Base-by-base conservation (phyloP, 306 rosid genomes). In the Fragaria nilgerrensis region DNA sequence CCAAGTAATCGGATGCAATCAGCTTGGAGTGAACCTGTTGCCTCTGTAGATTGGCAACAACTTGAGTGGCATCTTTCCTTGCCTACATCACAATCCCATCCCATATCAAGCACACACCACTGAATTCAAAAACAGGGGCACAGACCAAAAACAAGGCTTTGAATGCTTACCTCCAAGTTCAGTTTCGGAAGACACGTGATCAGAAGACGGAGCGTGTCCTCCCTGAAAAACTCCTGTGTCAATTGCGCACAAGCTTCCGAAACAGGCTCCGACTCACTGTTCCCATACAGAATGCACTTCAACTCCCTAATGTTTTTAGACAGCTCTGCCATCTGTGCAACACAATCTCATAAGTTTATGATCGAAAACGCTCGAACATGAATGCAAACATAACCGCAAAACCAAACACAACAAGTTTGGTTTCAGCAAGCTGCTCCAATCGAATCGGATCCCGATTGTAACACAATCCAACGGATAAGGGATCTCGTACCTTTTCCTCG, bases 1-100 rank as follows among this genome's bases (percentile, higher is more conserved):
- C 97, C 93, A 95, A 88, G 86, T 89, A 92, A 87, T 95, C 97
- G 68, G 97, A 95, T n/a, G 99, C 96, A 79, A 95, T 90, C 90
- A 95, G 83, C 84, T 86, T 92, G 72, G 93, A 95, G 29, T 89
- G 91, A 86, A 95, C 97, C 67, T 89, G 97, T 73, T 95, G 99
- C 86, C 99, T 89, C 79, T 95, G 99, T 72, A 95, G 88, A 87
- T 95, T 95, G 64, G 99, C 99, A 85, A 95, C 97, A 77, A 95
- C 90, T 87, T 95, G 99, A 62, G 97, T 95, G 67, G 97, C 99
- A 80, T 95, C 99, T 78, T 95, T 95, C 63, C 99, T 88, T 68
- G 96, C 89, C 98, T 95, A 89, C 80, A 81, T 62, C 80, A 80
- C 41, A 39, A 79, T 66, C 45, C 48, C 43, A 79, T 61, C 45